These are phyloP conservation scores for Arthrobotrys iridis DNA, from an alignment of 2,329 filamentous ascomycete genomes.

Conservation along the genomic window DNA sequence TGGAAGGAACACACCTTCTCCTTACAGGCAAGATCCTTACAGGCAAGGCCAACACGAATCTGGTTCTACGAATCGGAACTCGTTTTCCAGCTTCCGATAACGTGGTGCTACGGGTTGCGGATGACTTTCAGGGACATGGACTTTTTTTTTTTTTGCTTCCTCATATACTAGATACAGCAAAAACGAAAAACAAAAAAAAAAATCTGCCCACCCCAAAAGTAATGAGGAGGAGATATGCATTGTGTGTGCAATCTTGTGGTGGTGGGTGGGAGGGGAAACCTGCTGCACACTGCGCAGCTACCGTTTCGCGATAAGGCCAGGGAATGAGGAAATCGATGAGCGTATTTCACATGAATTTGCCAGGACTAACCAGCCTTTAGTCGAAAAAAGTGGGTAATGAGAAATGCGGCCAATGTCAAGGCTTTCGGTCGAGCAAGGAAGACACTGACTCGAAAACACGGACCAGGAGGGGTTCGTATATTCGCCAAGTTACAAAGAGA, in stretches of 20 bases:
- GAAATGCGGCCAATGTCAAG: constrained; percentile 40
- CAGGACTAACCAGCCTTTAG: neutral
- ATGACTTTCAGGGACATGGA: constrained; percentile 51
- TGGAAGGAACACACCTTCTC: constrained; percentile 24
- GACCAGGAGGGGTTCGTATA: neutral
- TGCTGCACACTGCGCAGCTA: constrained; percentile 28
- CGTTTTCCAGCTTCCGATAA: constrained; percentile 52
- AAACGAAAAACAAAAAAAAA: constrained; percentile 10
- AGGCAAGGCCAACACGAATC: constrained; percentile 33
- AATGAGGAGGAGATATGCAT: constrained; percentile 17
- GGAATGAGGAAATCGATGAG: constrained; percentile 51
- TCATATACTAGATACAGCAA: neutral
- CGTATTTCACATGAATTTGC: constrained; percentile 47
- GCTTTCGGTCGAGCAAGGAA: constrained; percentile 2
- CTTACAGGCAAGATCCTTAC: constrained; percentile 45
- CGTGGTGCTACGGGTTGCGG: constrained; percentile 52
- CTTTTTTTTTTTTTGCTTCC: constrained; percentile 30
- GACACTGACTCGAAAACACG: constrained; percentile 30
- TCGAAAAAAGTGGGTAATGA: constrained; percentile 36
- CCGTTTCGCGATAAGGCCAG: constrained; percentile 48
- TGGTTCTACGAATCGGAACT: constrained; percentile 54
- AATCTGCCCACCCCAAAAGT: neutral
- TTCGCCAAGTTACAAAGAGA: constrained; percentile 12
- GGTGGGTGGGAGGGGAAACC: constrained; percentile 10
- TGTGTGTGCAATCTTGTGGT: neutral